Evolutionary conservation across 2,329 filamentous ascomycete genomes (phyloP), one percentile per base, ranked within the genome.

Genomic region (Amauroascus verrucosus): DNA sequence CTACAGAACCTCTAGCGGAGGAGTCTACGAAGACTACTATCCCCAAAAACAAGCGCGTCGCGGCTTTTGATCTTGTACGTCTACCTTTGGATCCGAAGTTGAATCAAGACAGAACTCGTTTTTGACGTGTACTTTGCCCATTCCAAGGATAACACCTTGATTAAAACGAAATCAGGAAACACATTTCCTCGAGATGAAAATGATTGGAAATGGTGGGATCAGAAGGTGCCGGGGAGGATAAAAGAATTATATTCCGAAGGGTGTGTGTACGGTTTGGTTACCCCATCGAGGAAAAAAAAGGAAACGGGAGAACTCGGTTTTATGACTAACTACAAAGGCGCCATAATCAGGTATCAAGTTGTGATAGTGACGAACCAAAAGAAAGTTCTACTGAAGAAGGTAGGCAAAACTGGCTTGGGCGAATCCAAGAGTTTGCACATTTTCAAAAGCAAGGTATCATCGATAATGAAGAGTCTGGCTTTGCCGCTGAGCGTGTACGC

Each of bases 131-230:
- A 4, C 30, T 0, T 45, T 13, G 8, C 9, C 6, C n/a, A n/a
- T 8, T 6, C 2, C 16, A 44, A 87, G 84, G 93, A 98, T 66
- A 93, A 87, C 6, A 98, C 93, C 0, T 72, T 98, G 32, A 88
- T 98, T 57, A 75, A 76, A 1, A 85, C 88, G 0, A 77, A 81
- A 3, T 95, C 89, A 0, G 89, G 89, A 6, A 93, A 88, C 69
- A 85, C 79, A 48, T 91, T 91, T 63, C 77, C 81, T 2, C 77
- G 78, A 49, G 80, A 82, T 59, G 79, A 83, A 0, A 74, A 75
- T 3, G 91, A 97, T 65, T 98, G 93, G 93, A 88, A 87, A 67
- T 98, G 93, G 93, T 97, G 89, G 88, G 74, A 94, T 66, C 61
- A 70, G 13, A 76, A 71, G 16, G 86, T 97, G 0, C 88, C 88